Percentiles rank a stretch among this genome's conserved stretches.
Evolutionary conservation across 73 alveolate species (phyloP).

Genomic region (Blepharisma japonicum): DNA sequence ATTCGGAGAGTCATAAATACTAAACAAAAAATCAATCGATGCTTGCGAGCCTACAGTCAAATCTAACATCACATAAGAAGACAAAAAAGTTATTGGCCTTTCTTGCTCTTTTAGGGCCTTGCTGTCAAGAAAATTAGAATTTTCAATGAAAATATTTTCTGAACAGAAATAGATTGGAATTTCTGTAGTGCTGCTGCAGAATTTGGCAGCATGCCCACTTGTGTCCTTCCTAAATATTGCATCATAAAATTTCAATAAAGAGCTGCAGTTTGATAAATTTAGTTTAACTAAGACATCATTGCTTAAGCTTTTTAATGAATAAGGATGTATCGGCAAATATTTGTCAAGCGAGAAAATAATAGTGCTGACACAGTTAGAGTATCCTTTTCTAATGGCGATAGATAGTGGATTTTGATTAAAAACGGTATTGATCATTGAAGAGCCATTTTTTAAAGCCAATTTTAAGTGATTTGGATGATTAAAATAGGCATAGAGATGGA

Average conservation of each 20-base stretch:
- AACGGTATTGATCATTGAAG: not conserved
- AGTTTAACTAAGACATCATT: no score
- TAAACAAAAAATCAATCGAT: not conserved
- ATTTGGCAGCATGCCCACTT: no score
- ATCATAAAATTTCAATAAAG: no score
- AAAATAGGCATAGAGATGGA: not conserved
- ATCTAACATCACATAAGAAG: not conserved
- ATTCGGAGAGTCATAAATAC: constrained; percentile 6
- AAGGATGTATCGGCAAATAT: no score
- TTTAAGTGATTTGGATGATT: not conserved
- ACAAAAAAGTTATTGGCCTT: not conserved
- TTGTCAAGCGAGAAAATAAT: not conserved
- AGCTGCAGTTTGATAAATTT: no score
- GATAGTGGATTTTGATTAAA: not conserved
- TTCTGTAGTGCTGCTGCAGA: no score
- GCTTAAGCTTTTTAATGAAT: no score
- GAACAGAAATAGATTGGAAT: not conserved
- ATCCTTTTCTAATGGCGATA: not conserved
- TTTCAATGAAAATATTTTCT: not conserved
- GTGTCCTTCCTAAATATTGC: no score
- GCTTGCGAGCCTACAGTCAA: constrained; percentile 8
- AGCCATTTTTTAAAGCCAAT: not conserved
- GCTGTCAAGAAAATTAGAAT: not conserved
- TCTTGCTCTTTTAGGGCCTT: not conserved
- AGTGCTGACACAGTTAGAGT: not conserved